Percentiles rank a stretch among this genome's conserved stretches.
Evolutionary conservation across 441 rosid genomes (phyloP).

Genomic region (Corymbia calophylla): DNA sequence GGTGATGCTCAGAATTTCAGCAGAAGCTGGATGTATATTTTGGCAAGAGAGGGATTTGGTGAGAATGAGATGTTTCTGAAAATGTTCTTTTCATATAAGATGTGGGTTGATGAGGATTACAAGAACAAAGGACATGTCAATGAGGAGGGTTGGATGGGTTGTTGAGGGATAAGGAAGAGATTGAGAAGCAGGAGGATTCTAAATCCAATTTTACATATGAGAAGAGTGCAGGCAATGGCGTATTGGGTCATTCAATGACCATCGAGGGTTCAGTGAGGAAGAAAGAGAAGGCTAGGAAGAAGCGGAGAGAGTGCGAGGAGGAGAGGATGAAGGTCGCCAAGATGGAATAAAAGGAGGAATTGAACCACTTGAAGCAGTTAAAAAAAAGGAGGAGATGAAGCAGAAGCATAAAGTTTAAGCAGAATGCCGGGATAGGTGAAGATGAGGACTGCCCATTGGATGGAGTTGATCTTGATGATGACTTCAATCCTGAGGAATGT

Average conservation of each 20-base stretch:
- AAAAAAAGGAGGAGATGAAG: not conserved
- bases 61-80: not conserved
- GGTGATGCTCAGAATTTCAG: not conserved
- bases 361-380: not conserved
- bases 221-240: slow-evolving; percentile 57
- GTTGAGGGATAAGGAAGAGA: slow-evolving; percentile 44
- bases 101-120: not conserved
- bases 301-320: slow-evolving; percentile 64
- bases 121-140: not conserved
- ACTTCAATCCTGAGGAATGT: fast-evolving
- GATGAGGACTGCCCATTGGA: not conserved
- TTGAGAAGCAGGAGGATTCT: slow-evolving; percentile 51
- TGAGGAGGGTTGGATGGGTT: slow-evolving; percentile 13
- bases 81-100: not conserved
- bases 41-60: not conserved
- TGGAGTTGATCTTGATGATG: not conserved
- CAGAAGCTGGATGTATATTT: not conserved
- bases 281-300: slow-evolving; percentile 59
- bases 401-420: not conserved
- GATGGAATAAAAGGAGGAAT: slow-evolving; percentile 20
- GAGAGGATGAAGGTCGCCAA: slow-evolving; percentile 57
- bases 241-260: slow-evolving; percentile 63
- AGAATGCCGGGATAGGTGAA: not conserved
- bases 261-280: slow-evolving; percentile 88
- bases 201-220: slow-evolving; percentile 60